Conservation (phyloP, 352 stramenopile genomes). For the Lagenidium sp. region DNA sequence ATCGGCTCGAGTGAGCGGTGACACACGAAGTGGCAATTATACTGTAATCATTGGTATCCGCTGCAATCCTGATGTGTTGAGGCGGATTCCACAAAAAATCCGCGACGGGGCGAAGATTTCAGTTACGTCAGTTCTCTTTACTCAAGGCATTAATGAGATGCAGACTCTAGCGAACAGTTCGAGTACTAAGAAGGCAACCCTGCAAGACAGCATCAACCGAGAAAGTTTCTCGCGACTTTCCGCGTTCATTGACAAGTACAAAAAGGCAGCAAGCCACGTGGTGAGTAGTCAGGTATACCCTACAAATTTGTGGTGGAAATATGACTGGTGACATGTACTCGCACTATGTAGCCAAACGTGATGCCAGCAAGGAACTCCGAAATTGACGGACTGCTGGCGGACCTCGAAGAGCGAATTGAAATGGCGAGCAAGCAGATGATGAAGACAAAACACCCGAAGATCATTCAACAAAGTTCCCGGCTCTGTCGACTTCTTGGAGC, state of each 20-base stretch:
- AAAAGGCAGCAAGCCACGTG: too few species aligned
- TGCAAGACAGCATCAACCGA: slow-evolving; percentile 71
- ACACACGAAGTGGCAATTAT: slow-evolving; percentile 30
- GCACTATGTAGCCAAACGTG: too few species aligned
- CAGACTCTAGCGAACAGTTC: slow-evolving; percentile 71
- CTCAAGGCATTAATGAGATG: slow-evolving; percentile 78
- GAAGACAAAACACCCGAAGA: slow-evolving; percentile 70
- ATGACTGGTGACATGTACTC: too few species aligned
- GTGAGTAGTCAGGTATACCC: too few species aligned
- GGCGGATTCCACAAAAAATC: slow-evolving; percentile 32
- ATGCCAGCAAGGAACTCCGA: too few species aligned
- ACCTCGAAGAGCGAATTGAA: slow-evolving; percentile 41
- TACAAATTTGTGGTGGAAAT: too few species aligned
- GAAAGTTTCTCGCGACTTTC: slow-evolving; percentile 48
- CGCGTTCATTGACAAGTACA: background rate
- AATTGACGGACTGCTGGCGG: slow-evolving; percentile 23
- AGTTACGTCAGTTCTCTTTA: slow-evolving; percentile 60
- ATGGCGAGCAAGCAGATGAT: slow-evolving; percentile 56
- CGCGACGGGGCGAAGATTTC: slow-evolving; percentile 34
- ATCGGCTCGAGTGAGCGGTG: slow-evolving; percentile 54
- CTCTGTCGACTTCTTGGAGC: slow-evolving; percentile 80
- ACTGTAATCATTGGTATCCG: slow-evolving; percentile 52
- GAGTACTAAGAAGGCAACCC: slow-evolving; percentile 50
- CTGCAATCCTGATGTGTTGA: slow-evolving; percentile 28
- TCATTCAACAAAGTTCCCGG: slow-evolving; percentile 55